These are phyloP conservation scores for Quercus lobata DNA, from an alignment of 331 rosid species.

Conservation along the genomic window DNA sequence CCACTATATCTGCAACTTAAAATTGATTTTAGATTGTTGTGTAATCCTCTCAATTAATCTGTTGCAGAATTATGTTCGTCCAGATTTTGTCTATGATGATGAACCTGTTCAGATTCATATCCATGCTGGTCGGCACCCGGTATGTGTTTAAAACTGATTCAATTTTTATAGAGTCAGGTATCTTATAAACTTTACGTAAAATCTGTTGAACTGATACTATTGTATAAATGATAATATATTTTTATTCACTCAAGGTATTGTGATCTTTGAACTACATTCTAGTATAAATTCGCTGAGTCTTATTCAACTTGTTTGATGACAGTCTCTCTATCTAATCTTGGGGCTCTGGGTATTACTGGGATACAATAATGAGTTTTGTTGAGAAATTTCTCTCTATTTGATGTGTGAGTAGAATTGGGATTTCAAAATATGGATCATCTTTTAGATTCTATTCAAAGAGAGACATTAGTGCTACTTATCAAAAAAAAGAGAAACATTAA, in stretches of 20 bases:
- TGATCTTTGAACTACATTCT: background rate
- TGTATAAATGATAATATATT: background rate
- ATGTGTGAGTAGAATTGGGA: background rate
- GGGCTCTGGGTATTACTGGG: background rate
- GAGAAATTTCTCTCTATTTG: background rate
- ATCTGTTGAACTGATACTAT: background rate
- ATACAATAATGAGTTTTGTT: background rate
- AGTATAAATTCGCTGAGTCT: background rate
- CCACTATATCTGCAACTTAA: background rate
- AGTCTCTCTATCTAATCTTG: background rate
- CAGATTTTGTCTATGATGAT: conserved; percentile 50
- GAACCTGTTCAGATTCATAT: conserved; percentile 83
- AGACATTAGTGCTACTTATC: too few relatives aligned
- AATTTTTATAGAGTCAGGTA: background rate
- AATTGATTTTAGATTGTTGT: background rate
- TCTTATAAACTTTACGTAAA: background rate
- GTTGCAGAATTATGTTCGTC: conserved; percentile 71
- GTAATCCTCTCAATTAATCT: conserved; percentile 21
- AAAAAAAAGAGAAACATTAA: background rate
- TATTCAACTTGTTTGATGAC: background rate
- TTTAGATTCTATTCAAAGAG: background rate
- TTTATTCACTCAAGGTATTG: background rate
- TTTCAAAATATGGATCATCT: background rate
- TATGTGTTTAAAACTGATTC: conserved; percentile 27
- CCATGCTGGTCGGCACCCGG: conserved; percentile 88